phyloP scores from a whole-genome alignment of 2,329 filamentous ascomycete genomes.

The Cyclaneusma minus region DNA sequence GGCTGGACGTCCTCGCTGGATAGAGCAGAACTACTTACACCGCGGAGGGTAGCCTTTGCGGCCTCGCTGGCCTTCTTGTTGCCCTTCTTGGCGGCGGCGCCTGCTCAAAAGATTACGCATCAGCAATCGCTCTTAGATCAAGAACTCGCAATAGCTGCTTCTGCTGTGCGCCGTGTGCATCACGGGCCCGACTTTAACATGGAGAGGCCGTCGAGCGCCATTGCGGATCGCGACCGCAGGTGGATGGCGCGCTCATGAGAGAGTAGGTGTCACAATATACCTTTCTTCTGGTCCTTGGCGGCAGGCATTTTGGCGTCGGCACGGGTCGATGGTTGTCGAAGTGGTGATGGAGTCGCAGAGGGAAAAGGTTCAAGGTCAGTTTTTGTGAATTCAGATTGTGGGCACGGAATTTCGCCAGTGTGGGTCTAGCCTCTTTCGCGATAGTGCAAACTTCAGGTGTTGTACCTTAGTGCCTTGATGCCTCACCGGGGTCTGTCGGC shows the following conservation, averaged over 20 bases:
- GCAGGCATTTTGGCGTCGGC: slow-evolving; percentile 16
- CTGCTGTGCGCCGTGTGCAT: slow-evolving; percentile 30
- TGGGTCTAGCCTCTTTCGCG: slow-evolving; percentile 1
- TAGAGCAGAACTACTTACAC: slow-evolving; percentile 49
- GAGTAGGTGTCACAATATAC: slow-evolving; percentile 11
- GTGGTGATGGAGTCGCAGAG: slow-evolving; percentile 2
- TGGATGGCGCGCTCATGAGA: too few relatives aligned
- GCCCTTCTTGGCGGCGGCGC: slow-evolving; percentile 38
- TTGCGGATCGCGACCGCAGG: slow-evolving; percentile 6
- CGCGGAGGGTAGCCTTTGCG: slow-evolving; percentile 91
- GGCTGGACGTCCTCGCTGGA: slow-evolving; percentile 9
- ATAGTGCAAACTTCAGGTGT: too few relatives aligned
- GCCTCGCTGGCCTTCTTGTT: slow-evolving; percentile 83
- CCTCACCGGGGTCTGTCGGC: too few relatives aligned
- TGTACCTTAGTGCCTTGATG: too few relatives aligned
- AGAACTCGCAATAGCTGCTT: slow-evolving; percentile 65
- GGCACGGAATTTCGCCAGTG: not conserved
- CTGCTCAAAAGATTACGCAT: slow-evolving; percentile 43
- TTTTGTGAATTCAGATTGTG: not conserved
- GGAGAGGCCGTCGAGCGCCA: slow-evolving; percentile 8
- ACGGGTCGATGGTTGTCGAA: slow-evolving; percentile 5
- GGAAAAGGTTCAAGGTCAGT: not conserved
- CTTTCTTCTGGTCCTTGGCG: slow-evolving; percentile 20
- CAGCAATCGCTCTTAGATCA: slow-evolving; percentile 59
- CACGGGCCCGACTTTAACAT: slow-evolving; percentile 5